phyloP scores from a whole-genome alignment of 83 land plant genomes.

The Diphasiastrum complanatum region DNA sequence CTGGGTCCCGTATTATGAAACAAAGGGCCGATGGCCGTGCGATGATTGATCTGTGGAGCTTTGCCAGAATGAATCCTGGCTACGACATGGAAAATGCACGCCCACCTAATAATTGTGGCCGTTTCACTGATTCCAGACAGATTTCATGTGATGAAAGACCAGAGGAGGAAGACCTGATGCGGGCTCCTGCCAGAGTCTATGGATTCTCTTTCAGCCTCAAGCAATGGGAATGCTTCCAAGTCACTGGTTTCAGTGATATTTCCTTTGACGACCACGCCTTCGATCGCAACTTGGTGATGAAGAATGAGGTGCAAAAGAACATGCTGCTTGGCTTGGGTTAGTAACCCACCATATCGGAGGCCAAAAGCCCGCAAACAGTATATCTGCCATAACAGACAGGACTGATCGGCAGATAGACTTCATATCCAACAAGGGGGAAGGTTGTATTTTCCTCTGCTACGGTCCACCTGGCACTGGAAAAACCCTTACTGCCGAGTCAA shows the following conservation, averaged over 20 bases:
- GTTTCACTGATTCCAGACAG: background rate
- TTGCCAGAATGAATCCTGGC: conserved; percentile 16
- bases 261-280: background rate
- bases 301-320: background rate
- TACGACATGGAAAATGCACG: conserved; percentile 8
- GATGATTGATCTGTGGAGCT: conserved; percentile 17
- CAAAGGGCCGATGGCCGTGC: conserved; percentile 21
- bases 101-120: conserved; percentile 6
- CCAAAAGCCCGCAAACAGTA: no score
- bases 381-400: no score
- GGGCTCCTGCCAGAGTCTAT: conserved; percentile 10
- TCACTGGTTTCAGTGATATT: conserved; percentile 8
- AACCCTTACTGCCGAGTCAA: conserved; percentile 61
- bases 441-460: conserved; percentile 19
- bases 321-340: background rate
- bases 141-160: conserved; percentile 2
- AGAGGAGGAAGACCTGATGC: background rate
- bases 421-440: conserved; percentile 22
- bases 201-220: conserved; percentile 14
- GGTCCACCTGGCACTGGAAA: conserved; percentile 96
- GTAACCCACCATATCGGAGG: no score
- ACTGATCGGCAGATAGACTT: background rate
- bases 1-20: conserved; percentile 15
- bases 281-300: conserved; percentile 3
- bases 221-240: conserved; percentile 7